Evolutionary conservation across 371 early-diverging fungal genomes (phyloP).

Genomic region (Rhizopus delemar): DNA sequence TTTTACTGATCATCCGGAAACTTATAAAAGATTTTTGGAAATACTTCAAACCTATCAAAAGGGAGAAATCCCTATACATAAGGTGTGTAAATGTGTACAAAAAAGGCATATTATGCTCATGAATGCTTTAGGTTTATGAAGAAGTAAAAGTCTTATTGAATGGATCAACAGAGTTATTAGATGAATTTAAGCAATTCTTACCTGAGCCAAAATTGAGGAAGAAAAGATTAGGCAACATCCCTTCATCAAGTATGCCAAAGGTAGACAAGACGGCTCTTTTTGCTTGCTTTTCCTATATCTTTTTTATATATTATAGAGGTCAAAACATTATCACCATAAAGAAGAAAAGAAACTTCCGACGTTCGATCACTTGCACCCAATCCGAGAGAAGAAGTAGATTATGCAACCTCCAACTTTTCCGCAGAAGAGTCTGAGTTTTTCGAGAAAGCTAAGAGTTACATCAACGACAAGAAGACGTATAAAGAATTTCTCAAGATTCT

Average conservation of each 20-base stretch:
- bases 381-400: background rate
- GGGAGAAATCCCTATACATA: conserved; percentile 86
- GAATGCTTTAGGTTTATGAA: conserved; percentile 68
- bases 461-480: conserved; percentile 84
- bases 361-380: conserved; percentile 9
- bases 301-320: conserved; percentile 1
- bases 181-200: conserved; percentile 94
- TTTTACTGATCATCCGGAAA: conserved; percentile 84
- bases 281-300: background rate
- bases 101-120: background rate
- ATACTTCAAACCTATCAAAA: conserved; percentile 94
- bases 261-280: background rate
- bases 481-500: conserved; percentile 96
- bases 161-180: conserved; percentile 80
- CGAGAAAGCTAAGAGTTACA: conserved; percentile 81
- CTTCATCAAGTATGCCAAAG: conserved; percentile 17
- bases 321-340: conserved; percentile 9
- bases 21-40: conserved; percentile 92
- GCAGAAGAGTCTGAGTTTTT: conserved; percentile 87
- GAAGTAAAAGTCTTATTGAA: conserved; percentile 86
- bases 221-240: conserved; percentile 15
- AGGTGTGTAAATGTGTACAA: conserved; percentile 41
- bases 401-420: conserved; percentile 13
- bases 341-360: conserved; percentile 9
- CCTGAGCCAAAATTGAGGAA: conserved; percentile 59